Conservation (phyloP, 768 basidiomycete species). For the Kwoniella botswanensis region DNA sequence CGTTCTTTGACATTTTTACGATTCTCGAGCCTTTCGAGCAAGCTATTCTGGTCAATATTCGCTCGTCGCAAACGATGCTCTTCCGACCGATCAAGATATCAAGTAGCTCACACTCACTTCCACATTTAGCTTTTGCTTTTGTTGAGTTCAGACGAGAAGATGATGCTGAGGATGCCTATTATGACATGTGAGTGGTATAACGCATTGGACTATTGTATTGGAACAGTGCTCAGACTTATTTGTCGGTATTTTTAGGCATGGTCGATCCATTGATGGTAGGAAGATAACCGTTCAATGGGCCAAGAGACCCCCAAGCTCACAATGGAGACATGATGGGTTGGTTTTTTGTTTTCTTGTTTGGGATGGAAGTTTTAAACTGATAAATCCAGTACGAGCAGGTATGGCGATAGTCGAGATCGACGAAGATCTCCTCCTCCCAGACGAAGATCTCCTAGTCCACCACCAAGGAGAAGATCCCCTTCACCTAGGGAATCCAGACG, state of each 20-base stretch:
- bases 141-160: constrained; percentile 79
- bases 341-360: constrained; percentile 40
- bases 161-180: constrained; percentile 82
- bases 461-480: constrained; percentile 17
- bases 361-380: neutral
- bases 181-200: constrained; percentile 70
- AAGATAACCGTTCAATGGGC: constrained; percentile 72
- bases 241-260: constrained; percentile 65
- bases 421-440: constrained; percentile 38
- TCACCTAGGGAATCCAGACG: constrained; percentile 5
- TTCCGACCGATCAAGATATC: neutral
- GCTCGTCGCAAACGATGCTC: neutral
- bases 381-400: neutral
- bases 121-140: constrained; percentile 73
- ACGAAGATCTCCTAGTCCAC: constrained; percentile 32
- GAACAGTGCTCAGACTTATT: neutral
- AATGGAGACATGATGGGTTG: constrained; percentile 72
- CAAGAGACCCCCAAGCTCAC: constrained; percentile 79
- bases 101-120: constrained; percentile 14
- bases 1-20: too few species aligned
- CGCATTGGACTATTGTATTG: neutral
- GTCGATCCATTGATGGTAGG: constrained; percentile 73
- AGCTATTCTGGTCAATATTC: too few species aligned
- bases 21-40: too few species aligned
- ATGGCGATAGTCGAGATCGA: constrained; percentile 13